Conservation (phyloP, 192 early-diverging fungal species). For the Mortierella hygrophila region DNA sequence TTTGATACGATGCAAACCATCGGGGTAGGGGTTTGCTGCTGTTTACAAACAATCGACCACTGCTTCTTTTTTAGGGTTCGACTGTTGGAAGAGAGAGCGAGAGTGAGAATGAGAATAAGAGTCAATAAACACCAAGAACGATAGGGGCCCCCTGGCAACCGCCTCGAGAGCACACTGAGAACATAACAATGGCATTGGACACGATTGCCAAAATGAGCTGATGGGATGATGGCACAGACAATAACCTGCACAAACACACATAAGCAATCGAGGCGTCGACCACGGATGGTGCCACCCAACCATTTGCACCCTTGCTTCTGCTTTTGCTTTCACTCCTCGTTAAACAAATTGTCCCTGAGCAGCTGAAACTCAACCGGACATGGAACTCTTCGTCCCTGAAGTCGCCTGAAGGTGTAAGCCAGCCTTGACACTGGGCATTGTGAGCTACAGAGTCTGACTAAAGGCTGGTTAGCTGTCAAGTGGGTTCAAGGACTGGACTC, state of each 20-base stretch:
- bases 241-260: not conserved
- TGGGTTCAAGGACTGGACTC: not conserved
- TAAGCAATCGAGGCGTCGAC: not conserved
- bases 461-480: no score
- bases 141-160: no score
- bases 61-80: slow-evolving; percentile 2
- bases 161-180: no score
- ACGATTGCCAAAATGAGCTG: not conserved
- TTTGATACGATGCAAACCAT: not conserved
- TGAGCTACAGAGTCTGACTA: not conserved
- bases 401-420: not conserved
- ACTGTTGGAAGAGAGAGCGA: not conserved
- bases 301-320: not conserved
- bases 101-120: not conserved
- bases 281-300: not conserved
- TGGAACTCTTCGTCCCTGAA: not conserved
- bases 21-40: not conserved
- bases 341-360: not conserved
- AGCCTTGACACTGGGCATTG: not conserved
- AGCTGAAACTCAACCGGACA: not conserved
- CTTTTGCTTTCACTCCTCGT: not conserved
- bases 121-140: no score
- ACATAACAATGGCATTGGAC: no score
- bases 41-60: not conserved
- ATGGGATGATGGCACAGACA: not conserved